Percentiles rank a stretch among this genome's conserved stretches.
Evolutionary conservation across 2,329 filamentous ascomycete species (phyloP).

Genomic region (Aureobasidium namibiae): DNA sequence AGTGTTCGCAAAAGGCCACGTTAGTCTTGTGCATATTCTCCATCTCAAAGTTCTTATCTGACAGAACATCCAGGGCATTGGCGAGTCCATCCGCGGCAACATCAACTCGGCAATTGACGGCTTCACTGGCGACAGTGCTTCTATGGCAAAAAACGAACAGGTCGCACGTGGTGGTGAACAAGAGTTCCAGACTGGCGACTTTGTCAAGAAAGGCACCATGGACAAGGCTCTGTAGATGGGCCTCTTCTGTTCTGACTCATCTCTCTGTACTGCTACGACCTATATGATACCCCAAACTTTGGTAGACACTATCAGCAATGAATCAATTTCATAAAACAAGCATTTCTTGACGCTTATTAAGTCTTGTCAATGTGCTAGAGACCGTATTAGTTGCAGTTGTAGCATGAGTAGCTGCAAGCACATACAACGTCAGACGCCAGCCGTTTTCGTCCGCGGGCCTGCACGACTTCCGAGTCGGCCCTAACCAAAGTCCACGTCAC

Average conservation of each 20-base stretch:
- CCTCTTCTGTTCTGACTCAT: neutral
- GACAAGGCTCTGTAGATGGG: conserved; percentile 5
- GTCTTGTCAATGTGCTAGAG: neutral
- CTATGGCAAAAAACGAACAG: conserved; percentile 5
- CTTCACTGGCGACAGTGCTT: conserved; percentile 3
- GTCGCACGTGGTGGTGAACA: conserved; percentile 5
- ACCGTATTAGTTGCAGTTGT: neutral
- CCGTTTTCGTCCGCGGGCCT: neutral
- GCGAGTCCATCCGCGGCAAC: conserved; percentile 12
- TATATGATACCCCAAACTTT: neutral
- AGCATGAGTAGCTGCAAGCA: neutral
- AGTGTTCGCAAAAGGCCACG: conserved; percentile 11
- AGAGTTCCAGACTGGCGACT: conserved; percentile 3
- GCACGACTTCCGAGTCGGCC: neutral
- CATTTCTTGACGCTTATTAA: too few relatives aligned
- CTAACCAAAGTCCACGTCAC: neutral
- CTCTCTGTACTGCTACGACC: neutral
- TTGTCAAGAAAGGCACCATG: conserved; percentile 2
- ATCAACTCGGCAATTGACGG: conserved; percentile 7
- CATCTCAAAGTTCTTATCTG: neutral
- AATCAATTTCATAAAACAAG: neutral
- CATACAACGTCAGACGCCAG: neutral
- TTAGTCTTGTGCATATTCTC: neutral
- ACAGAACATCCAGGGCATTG: neutral
- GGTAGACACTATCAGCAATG: neutral